Evolutionary conservation across 1,284 basidiomycete species (phyloP).

Genomic region (Ustilago bromivora): DNA sequence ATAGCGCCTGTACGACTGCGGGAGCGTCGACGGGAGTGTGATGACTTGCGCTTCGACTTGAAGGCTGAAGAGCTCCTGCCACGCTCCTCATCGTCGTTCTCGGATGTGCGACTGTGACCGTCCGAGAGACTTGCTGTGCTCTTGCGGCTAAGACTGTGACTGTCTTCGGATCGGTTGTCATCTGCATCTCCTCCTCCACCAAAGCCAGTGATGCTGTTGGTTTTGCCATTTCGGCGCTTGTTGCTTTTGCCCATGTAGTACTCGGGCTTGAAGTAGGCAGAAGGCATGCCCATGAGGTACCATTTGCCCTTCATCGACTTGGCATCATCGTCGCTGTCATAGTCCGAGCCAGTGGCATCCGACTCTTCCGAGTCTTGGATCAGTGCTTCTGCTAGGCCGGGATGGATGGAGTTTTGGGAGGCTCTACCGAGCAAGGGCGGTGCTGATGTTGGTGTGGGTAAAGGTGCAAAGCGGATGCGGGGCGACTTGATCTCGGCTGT

Average conservation of each 20-base stretch:
- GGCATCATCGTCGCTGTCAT: slow-evolving; percentile 40
- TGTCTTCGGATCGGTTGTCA: slow-evolving; percentile 27
- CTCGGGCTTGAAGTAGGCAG: slow-evolving; percentile 57
- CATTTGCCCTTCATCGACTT: slow-evolving; percentile 56
- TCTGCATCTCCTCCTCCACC: slow-evolving; percentile 19
- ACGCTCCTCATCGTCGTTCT: slow-evolving; percentile 49
- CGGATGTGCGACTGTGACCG: slow-evolving; percentile 25
- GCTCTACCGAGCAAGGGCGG: slow-evolving; percentile 11
- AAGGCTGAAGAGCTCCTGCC: slow-evolving; percentile 25
- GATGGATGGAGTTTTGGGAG: slow-evolving; percentile 9
- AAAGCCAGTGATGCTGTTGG: slow-evolving; percentile 11
- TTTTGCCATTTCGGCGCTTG: slow-evolving; percentile 32
- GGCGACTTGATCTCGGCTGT: slow-evolving; percentile 35
- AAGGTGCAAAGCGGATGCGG: slow-evolving; percentile 57
- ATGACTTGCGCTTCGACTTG: slow-evolving; percentile 36
- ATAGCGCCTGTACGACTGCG: slow-evolving; percentile 45
- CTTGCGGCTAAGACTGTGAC: slow-evolving; percentile 38
- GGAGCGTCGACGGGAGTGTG: slow-evolving; percentile 40
- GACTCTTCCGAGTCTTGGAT: slow-evolving; percentile 39
- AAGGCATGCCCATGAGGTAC: slow-evolving; percentile 65
- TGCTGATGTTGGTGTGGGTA: slow-evolving; percentile 40
- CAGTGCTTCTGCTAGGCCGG: background rate
- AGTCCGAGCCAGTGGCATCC: slow-evolving; percentile 39
- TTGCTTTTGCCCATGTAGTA: slow-evolving; percentile 46
- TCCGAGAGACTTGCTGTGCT: slow-evolving; percentile 45